Evolutionary conservation across 2,329 filamentous ascomycete species (phyloP).

Genomic region (Epichloe elymi): DNA sequence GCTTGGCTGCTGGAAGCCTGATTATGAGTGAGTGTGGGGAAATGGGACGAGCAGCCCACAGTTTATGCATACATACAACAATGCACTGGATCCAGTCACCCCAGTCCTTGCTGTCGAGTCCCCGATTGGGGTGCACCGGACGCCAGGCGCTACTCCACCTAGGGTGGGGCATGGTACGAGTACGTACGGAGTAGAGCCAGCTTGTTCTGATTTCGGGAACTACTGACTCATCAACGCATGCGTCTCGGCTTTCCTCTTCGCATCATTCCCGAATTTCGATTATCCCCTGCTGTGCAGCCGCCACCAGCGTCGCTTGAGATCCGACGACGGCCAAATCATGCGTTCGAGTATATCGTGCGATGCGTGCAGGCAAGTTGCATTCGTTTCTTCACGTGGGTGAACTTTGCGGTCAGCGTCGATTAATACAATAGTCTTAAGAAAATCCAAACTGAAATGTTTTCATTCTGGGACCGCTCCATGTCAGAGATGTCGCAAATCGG

Average conservation of each 20-base stretch:
- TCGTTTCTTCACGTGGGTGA: not conserved
- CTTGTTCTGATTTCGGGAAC: not conserved
- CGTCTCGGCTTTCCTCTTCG: not conserved
- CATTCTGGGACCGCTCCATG: constrained; percentile 20
- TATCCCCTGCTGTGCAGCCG: not conserved
- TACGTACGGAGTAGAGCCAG: no score
- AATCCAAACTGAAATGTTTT: constrained; percentile 23
- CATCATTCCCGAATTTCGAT: not conserved
- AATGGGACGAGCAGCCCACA: not conserved
- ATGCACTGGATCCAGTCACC: no score
- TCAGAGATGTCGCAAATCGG: constrained; percentile 16
- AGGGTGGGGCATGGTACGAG: no score
- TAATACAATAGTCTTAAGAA: constrained; percentile 9
- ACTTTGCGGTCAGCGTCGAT: not conserved
- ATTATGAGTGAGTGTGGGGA: not conserved
- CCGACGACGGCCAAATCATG: constrained; percentile 11
- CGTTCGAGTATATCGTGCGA: constrained; percentile 23
- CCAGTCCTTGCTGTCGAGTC: no score
- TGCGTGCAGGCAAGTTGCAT: constrained; percentile 17
- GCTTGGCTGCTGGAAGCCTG: no score
- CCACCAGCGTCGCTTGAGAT: not conserved
- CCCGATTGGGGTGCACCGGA: no score
- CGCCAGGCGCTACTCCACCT: no score
- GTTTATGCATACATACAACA: no score
- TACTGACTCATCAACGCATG: not conserved